Percentiles rank a stretch among this genome's conserved stretches.
Evolutionary conservation across 805 yeast species (phyloP).

Genomic region (Saccharomycopsis sp.): DNA sequence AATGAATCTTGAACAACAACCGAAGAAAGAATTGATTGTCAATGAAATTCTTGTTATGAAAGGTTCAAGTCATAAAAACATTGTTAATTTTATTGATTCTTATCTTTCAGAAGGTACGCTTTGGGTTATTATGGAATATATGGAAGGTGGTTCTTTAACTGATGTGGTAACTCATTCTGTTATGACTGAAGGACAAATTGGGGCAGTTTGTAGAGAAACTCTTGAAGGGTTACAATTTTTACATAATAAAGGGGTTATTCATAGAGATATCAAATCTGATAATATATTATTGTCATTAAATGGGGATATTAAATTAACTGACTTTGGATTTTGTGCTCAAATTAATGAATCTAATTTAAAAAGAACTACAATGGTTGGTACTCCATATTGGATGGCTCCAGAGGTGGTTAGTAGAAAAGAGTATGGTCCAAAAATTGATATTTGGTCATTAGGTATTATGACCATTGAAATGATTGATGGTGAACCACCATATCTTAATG

Average conservation of each 20-base stretch:
- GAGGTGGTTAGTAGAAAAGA: slow-evolving; percentile 95
- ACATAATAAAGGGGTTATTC: slow-evolving; percentile 88
- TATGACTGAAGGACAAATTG: slow-evolving; percentile 90
- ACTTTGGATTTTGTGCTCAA: slow-evolving; percentile 95
- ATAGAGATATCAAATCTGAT: slow-evolving; percentile 93
- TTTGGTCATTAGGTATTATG: slow-evolving; percentile 98
- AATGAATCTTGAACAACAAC: slow-evolving; percentile 91
- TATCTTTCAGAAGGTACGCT: slow-evolving; percentile 67
- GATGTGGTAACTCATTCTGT: slow-evolving; percentile 87
- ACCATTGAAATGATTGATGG: slow-evolving; percentile 98
- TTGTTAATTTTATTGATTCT: slow-evolving; percentile 88
- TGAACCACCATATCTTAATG: slow-evolving; percentile 95
- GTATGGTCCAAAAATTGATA: slow-evolving; percentile 93
- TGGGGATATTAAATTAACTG: slow-evolving; percentile 91
- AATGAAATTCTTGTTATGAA: slow-evolving; percentile 96
- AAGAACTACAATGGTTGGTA: slow-evolving; percentile 97
- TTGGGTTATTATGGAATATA: slow-evolving; percentile 98
- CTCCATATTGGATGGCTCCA: slow-evolving; percentile 99
- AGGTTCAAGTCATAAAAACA: slow-evolving; percentile 79
- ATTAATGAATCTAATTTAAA: slow-evolving; percentile 70
- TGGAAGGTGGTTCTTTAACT: slow-evolving; percentile 97
- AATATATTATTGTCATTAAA: slow-evolving; percentile 72
- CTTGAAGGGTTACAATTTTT: slow-evolving; percentile 75
- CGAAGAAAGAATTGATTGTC: slow-evolving; percentile 88
- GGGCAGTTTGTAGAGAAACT: slow-evolving; percentile 89